These are phyloP conservation scores for Alternaria novae-zelandiae DNA, from an alignment of 2,329 filamentous ascomycete genomes.

Conservation along the genomic window DNA sequence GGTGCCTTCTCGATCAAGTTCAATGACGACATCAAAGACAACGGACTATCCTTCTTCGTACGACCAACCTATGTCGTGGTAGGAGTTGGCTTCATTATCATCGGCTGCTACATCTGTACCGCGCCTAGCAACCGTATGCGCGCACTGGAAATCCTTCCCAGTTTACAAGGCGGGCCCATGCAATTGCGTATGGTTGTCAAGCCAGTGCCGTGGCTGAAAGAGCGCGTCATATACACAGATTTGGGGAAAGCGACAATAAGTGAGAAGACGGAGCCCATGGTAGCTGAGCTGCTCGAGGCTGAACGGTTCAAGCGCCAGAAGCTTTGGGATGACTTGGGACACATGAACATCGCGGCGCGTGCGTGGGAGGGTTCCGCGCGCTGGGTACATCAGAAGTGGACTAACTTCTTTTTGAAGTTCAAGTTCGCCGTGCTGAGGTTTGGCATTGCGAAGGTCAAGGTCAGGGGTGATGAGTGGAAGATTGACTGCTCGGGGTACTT, in stretches of 20 bases:
- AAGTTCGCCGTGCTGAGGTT: conserved; percentile 45
- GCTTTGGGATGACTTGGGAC: conserved; percentile 34
- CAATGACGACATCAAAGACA: conserved; percentile 39
- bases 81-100: conserved; percentile 33
- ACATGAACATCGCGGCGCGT: conserved; percentile 28
- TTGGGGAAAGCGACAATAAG: conserved; percentile 37
- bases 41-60: conserved; percentile 41
- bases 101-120: conserved; percentile 41
- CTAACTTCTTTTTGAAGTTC: conserved; percentile 44
- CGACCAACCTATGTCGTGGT: conserved; percentile 43
- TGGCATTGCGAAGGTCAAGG: conserved; percentile 38
- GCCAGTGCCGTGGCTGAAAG: conserved; percentile 32
- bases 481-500: conserved; percentile 45
- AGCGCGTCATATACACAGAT: conserved; percentile 37
- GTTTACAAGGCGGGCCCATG: conserved; percentile 33
- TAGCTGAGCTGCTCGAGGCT: conserved; percentile 38
- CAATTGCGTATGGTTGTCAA: conserved; percentile 40
- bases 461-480: conserved; percentile 44
- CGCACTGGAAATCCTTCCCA: conserved; percentile 40
- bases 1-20: conserved; percentile 41
- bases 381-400: conserved; percentile 46
- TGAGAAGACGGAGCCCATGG: conserved; percentile 42
- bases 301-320: conserved; percentile 35
- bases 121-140: conserved; percentile 40
- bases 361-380: conserved; percentile 39